Conservation (phyloP, 441 rosid species). For the Capsella rubella region DNA sequence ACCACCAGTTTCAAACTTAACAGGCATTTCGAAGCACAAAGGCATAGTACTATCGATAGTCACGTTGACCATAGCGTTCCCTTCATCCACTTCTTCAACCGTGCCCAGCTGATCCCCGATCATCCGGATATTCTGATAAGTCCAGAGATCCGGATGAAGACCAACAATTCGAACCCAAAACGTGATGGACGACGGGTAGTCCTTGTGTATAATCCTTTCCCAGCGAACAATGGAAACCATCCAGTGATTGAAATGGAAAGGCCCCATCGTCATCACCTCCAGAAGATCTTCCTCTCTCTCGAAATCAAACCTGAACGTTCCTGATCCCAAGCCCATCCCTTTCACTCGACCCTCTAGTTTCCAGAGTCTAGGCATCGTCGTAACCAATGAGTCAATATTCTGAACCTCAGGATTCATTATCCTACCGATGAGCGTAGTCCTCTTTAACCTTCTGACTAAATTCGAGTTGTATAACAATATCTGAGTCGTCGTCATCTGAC, state of each 20-base stretch:
- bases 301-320: not conserved
- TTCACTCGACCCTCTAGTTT: no score
- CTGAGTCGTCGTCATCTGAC: not conserved
- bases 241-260: not conserved
- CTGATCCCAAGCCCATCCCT: not conserved
- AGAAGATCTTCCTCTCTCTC: slow-evolving; percentile 1
- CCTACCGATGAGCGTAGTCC: not conserved
- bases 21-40: not conserved
- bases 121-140: not conserved
- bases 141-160: not conserved
- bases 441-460: not conserved
- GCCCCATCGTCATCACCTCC: not conserved
- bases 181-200: not conserved
- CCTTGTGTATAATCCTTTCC: not conserved
- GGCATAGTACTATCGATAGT: slow-evolving; percentile 1
- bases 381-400: not conserved
- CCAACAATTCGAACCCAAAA: not conserved
- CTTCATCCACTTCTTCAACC: slow-evolving; percentile 19
- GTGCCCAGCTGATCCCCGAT: not conserved
- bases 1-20: not conserved
- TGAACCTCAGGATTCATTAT: slow-evolving; percentile 1
- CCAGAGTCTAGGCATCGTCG: no score
- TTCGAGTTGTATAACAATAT: not conserved
- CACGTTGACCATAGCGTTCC: not conserved
- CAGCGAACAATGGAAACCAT: slow-evolving; percentile 4